A percentile compares a stretch with the other conserved stretches of the same genome.
These are phyloP conservation scores for Spinacia oleracea DNA, from an alignment of 179 eudicot species.

Conservation along the genomic window DNA sequence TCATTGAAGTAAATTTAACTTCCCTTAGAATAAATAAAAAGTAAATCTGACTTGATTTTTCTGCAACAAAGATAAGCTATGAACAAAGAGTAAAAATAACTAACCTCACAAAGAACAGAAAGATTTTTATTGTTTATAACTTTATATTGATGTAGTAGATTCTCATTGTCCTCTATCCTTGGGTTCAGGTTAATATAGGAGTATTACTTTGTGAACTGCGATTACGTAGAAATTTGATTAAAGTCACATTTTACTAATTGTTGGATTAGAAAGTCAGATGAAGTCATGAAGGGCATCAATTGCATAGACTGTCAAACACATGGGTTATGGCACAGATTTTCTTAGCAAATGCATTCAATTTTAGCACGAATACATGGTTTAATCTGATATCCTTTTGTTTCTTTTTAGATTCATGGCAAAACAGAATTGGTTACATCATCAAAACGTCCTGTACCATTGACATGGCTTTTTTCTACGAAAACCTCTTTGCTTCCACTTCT, in stretches of 20 bases:
- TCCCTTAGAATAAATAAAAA: no score
- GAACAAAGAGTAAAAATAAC: no score
- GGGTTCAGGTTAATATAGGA: neutral
- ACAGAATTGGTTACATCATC: constrained; percentile 89
- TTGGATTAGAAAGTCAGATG: neutral
- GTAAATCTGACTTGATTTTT: no score
- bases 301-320: neutral
- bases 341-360: neutral
- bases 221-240: no score
- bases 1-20: neutral
- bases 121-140: no score
- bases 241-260: neutral
- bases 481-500: constrained; percentile 77
- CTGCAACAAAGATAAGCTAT: no score
- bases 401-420: constrained; percentile 80
- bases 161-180: neutral
- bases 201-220: neutral
- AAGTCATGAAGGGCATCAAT: constrained; percentile 6
- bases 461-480: constrained; percentile 95
- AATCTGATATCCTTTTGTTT: constrained; percentile 23
- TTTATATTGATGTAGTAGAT: no score
- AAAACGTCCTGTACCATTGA: constrained; percentile 96
- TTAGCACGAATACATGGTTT: constrained; percentile 16
- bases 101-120: no score
- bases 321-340: neutral